Evolutionary conservation across 2,329 filamentous ascomycete genomes (phyloP).

Genomic region (Botrytis galanthina): DNA sequence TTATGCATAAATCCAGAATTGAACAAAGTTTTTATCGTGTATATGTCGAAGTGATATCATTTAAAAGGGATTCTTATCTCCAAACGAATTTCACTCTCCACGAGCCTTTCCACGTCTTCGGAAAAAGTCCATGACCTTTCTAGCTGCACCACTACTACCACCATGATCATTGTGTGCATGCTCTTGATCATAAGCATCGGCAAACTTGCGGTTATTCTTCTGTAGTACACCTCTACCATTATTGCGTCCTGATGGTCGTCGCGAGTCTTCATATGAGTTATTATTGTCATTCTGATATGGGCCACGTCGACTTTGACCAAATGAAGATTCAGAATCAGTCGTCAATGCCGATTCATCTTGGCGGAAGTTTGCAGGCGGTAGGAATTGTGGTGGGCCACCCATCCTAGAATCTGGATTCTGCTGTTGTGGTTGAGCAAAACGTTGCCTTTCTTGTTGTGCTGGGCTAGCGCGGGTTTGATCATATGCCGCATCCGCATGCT

Average conservation of each 20-base stretch:
- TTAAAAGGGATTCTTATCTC: not conserved
- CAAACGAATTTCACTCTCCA: slow-evolving; percentile 22
- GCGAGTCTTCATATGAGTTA: slow-evolving; percentile 28
- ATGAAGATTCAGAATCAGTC: slow-evolving; percentile 37
- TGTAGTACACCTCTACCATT: slow-evolving; percentile 59
- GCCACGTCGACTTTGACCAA: slow-evolving; percentile 30
- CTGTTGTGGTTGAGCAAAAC: slow-evolving; percentile 44
- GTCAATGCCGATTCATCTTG: slow-evolving; percentile 33
- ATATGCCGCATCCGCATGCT: slow-evolving; percentile 33
- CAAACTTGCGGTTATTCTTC: slow-evolving; percentile 83
- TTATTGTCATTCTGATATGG: slow-evolving; percentile 28
- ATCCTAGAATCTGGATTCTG: slow-evolving; percentile 32
- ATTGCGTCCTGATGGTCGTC: slow-evolving; percentile 29
- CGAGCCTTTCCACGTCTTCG: slow-evolving; percentile 74
- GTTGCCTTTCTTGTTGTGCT: slow-evolving; percentile 43
- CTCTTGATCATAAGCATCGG: slow-evolving; percentile 81
- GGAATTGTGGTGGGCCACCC: slow-evolving; percentile 30
- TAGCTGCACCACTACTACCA: slow-evolving; percentile 82
- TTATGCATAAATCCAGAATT: slow-evolving; percentile 17
- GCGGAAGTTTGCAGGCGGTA: slow-evolving; percentile 35
- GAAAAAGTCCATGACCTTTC: slow-evolving; percentile 98
- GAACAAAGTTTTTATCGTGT: slow-evolving; percentile 13
- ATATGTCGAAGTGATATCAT: slow-evolving; percentile 15
- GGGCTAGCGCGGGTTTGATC: slow-evolving; percentile 33
- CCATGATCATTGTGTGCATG: slow-evolving; percentile 62